These are phyloP conservation scores for Penicillium fimorum DNA, from an alignment of 495 filamentous ascomycete genomes.

Conservation along the genomic window DNA sequence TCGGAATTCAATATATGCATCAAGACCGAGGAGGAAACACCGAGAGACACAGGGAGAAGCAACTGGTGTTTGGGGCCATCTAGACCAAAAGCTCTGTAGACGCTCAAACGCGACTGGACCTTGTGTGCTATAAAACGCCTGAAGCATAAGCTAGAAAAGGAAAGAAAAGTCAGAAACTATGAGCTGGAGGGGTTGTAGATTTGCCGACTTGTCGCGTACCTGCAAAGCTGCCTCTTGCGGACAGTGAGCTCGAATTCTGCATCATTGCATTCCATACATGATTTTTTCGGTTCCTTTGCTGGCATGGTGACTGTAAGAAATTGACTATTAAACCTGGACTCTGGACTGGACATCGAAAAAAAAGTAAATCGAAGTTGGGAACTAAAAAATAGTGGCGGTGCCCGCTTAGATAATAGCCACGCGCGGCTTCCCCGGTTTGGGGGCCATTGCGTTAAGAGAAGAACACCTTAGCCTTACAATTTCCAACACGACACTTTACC, in stretches of 20 bases:
- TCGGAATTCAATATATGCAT: constrained; percentile 73
- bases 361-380: constrained; percentile 4
- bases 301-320: constrained; percentile 31
- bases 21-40: constrained; percentile 75
- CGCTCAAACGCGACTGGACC: constrained; percentile 69
- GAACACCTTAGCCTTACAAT: constrained; percentile 12
- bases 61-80: constrained; percentile 48
- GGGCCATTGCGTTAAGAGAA: constrained; percentile 23
- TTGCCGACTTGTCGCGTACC: constrained; percentile 30
- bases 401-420: constrained; percentile 36
- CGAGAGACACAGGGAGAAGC: constrained; percentile 78
- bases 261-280: constrained; percentile 45
- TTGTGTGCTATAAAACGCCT: constrained; percentile 71
- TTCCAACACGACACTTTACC: constrained; percentile 1
- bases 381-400: constrained; percentile 18
- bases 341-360: constrained; percentile 5
- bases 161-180: constrained; percentile 14
- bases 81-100: constrained; percentile 50
- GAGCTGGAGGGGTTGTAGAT: constrained; percentile 11
- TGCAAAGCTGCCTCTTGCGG: constrained; percentile 47
- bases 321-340: background rate
- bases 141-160: constrained; percentile 65
- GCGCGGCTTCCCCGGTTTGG: constrained; percentile 36
- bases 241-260: constrained; percentile 38
- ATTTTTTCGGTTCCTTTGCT: constrained; percentile 31